Evolutionary conservation across 1,284 basidiomycete genomes (phyloP), one percentile per base, ranked within the genome.

Genomic region (Cutaneotrichosporon cavernicola): DNA sequence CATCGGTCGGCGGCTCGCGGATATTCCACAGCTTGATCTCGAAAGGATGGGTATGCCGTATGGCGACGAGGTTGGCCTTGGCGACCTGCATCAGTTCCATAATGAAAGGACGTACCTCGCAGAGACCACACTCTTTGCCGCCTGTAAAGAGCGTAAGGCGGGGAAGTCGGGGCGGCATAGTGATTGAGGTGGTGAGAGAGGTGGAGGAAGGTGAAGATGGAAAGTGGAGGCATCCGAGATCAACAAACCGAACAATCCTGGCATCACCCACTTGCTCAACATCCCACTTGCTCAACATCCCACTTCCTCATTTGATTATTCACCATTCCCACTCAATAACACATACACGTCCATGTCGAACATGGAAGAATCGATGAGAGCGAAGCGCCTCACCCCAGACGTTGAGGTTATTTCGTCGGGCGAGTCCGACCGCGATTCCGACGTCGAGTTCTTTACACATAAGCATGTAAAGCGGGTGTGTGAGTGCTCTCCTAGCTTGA

Each of bases 121-220:
- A 81, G 18, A 81, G 65, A 21, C 74, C 75, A 59, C 79, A 81
- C 62, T 81, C 78, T 53, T 77, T 78, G 16, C 79, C 79, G 34
- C 79, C 79, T 26, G 79, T 81, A 64, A 70, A 81, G 31, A 81
- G 75, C 16, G 78, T 80, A 52, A 81, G 68, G 21, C 70, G 70
- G 6, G 77, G 77, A 5, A 79, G n/a, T 26, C 70, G 67, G 58
- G 74, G 73, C 21, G 77, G 72, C 77, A 79, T 79, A 21, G 50
- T 38, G 8, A 43, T 5, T 36, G 60, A 34, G 38, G 32, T 47
- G 31, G 51, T n/a, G 55, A 6, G 14, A 22, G 46, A 26, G 18
- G 13, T 47, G 40, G 3, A 22, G 30, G 3, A n/a, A 36, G 13
- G 46, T 13, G 34, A 36, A 21, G 53, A 26, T 26, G 11, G 53